Conservation (phyloP, 352 stramenopile species). For the Phytophthora lateralis region DNA sequence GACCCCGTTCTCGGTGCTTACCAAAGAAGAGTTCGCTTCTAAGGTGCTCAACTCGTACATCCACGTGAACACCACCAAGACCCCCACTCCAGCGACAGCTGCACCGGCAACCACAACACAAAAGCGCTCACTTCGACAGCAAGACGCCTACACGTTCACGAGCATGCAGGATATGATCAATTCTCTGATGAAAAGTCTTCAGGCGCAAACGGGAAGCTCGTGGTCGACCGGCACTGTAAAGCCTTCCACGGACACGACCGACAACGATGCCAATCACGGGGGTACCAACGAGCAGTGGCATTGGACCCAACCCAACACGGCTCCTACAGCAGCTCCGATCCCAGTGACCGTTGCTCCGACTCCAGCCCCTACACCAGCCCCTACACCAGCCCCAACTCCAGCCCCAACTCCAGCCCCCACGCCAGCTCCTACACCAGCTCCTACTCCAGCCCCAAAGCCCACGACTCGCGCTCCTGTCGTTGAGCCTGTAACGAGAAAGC, state of each 20-base stretch:
- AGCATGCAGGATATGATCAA: slow-evolving; percentile 35
- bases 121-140: slow-evolving; percentile 27
- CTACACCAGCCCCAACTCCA: neutral
- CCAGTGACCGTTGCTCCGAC: slow-evolving; percentile 8
- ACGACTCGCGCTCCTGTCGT: slow-evolving; percentile 31
- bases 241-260: slow-evolving; percentile 15
- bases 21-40: slow-evolving; percentile 42
- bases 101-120: slow-evolving; percentile 1
- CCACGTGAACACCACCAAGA: slow-evolving; percentile 15
- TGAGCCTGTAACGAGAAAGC: slow-evolving; percentile 22
- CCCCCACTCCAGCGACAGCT: slow-evolving; percentile 1
- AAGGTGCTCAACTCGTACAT: slow-evolving; percentile 40
- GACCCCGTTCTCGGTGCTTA: slow-evolving; percentile 49
- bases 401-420: neutral
- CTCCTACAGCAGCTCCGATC: slow-evolving; percentile 1
- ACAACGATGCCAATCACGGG: slow-evolving; percentile 12
- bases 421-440: neutral
- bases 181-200: slow-evolving; percentile 23
- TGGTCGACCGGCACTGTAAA: slow-evolving; percentile 30
- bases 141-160: slow-evolving; percentile 28
- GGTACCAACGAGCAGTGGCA: slow-evolving; percentile 20
- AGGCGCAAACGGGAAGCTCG: slow-evolving; percentile 26
- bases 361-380: neutral
- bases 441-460: slow-evolving; percentile 7
- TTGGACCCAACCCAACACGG: slow-evolving; percentile 12